Conservation (phyloP, 257 asterid genomes). For the Ligustrum vulgare region DNA sequence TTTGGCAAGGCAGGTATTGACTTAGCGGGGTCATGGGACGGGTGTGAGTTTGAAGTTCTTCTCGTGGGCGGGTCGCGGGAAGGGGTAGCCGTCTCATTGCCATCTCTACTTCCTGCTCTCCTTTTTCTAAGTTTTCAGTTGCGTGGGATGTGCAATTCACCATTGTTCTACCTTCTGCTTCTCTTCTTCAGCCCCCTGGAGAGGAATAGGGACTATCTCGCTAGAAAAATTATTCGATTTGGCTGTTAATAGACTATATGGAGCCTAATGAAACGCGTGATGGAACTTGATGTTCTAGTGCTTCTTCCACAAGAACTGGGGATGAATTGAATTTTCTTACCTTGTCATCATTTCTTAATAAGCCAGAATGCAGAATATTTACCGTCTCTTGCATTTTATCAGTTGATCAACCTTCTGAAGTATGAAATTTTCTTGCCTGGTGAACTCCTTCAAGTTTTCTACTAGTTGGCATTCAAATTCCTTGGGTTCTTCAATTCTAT, state of each 20-base stretch:
- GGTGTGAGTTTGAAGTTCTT: too few species aligned
- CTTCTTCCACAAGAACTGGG: constrained; percentile 39
- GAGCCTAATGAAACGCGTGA: constrained; percentile 40
- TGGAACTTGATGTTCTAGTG: constrained; percentile 7
- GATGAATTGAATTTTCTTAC: constrained; percentile 29
- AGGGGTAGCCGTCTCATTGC: too few species aligned
- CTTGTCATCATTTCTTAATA: constrained; percentile 17
- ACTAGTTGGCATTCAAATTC: constrained; percentile 51
- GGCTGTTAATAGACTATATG: constrained; percentile 30
- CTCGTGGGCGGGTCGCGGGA: too few species aligned
- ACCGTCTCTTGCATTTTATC: constrained; percentile 13
- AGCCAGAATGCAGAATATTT: constrained; percentile 28
- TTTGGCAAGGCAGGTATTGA: too few species aligned
- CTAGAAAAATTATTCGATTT: constrained; percentile 22
- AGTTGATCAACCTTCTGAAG: constrained; percentile 20
- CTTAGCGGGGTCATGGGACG: too few species aligned
- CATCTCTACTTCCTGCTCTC: too few species aligned
- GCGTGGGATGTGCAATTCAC: too few species aligned
- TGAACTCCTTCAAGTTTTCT: constrained; percentile 49
- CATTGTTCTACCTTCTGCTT: too few species aligned
- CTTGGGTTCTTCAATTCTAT: constrained; percentile 41
- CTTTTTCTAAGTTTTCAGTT: too few species aligned
- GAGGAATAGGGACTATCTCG: not conserved
- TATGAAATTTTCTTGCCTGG: constrained; percentile 47
- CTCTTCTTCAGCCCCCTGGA: constrained; percentile 38